A percentile compares a stretch with the other conserved stretches of the same genome.
These are phyloP conservation scores for Cystobasidium sp. DNA, from an alignment of 1,284 basidiomycete species.

Conservation along the genomic window DNA sequence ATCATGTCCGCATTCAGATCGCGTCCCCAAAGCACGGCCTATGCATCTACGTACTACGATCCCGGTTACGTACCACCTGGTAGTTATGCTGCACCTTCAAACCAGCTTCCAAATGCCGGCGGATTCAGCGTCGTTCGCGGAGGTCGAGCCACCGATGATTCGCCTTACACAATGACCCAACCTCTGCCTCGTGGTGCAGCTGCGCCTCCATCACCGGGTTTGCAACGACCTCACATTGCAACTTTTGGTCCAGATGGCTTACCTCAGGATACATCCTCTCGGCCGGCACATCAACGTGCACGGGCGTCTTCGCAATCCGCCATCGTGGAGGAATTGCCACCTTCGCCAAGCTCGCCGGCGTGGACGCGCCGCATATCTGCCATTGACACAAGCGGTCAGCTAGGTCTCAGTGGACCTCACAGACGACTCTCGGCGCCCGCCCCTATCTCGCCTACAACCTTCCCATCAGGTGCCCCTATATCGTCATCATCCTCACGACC, in stretches of 20 bases:
- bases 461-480: constrained; percentile 19
- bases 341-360: constrained; percentile 1
- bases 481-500: background rate
- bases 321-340: constrained; percentile 25
- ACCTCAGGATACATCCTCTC: background rate
- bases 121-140: constrained; percentile 41
- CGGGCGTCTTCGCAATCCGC: constrained; percentile 40
- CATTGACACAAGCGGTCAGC: background rate
- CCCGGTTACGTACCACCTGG: constrained; percentile 38
- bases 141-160: constrained; percentile 37
- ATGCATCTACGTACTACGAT: constrained; percentile 31
- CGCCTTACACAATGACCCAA: constrained; percentile 29
- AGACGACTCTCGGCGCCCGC: constrained; percentile 30
- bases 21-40: constrained; percentile 57
- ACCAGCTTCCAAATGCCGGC: background rate
- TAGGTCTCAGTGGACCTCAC: background rate
- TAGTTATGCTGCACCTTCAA: constrained; percentile 19
- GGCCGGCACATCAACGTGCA: background rate
- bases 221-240: background rate
- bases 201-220: background rate
- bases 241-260: background rate
- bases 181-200: constrained; percentile 23
- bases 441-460: constrained; percentile 21
- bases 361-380: constrained; percentile 23
- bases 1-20: constrained; percentile 73